Conservation (phyloP, 208 protist genomes). For the Borovskyia barvae region DNA sequence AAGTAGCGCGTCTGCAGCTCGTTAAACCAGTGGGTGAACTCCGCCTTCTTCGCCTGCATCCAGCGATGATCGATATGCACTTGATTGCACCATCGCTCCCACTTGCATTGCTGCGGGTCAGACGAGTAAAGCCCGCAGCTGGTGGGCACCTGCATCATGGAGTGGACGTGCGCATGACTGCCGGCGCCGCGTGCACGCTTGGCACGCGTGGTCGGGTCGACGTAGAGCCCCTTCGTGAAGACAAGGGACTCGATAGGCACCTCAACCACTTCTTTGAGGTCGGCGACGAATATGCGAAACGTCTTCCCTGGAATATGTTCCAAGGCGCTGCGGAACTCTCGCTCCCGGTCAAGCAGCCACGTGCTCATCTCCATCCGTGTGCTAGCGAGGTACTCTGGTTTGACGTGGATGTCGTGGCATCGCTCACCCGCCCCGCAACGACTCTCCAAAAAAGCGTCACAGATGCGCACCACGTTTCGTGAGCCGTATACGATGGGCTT, state of each 20-base stretch:
- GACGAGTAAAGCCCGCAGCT: slow-evolving; percentile 77
- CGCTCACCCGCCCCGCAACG: slow-evolving; percentile 30
- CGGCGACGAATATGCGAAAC: slow-evolving; percentile 75
- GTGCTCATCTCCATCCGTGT: slow-evolving; percentile 51
- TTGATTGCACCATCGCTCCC: slow-evolving; percentile 88
- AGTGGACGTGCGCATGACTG: slow-evolving; percentile 37
- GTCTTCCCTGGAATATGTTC: slow-evolving; percentile 31
- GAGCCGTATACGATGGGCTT: slow-evolving; percentile 35
- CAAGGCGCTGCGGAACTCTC: slow-evolving; percentile 57
- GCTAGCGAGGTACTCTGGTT: slow-evolving; percentile 44
- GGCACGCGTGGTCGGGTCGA: slow-evolving; percentile 59
- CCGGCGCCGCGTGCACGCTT: slow-evolving; percentile 40
- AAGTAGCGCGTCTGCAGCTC: slow-evolving; percentile 59
- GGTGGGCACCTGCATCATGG: slow-evolving; percentile 67
- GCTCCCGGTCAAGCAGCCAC: slow-evolving; percentile 53
- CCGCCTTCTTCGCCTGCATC: slow-evolving; percentile 69
- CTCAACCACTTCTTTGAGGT: slow-evolving; percentile 81
- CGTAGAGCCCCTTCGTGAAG: slow-evolving; percentile 81
- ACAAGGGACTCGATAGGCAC: slow-evolving; percentile 55
- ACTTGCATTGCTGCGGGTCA: slow-evolving; percentile 75
- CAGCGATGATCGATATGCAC: slow-evolving; percentile 72
- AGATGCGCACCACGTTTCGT: slow-evolving; percentile 47
- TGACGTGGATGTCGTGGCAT: slow-evolving; percentile 68
- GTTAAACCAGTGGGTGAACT: slow-evolving; percentile 77
- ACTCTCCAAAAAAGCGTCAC: slow-evolving; percentile 66